These are phyloP conservation scores for Ceriops zippeliana DNA, from an alignment of 345 rosid genomes.

Conservation along the genomic window DNA sequence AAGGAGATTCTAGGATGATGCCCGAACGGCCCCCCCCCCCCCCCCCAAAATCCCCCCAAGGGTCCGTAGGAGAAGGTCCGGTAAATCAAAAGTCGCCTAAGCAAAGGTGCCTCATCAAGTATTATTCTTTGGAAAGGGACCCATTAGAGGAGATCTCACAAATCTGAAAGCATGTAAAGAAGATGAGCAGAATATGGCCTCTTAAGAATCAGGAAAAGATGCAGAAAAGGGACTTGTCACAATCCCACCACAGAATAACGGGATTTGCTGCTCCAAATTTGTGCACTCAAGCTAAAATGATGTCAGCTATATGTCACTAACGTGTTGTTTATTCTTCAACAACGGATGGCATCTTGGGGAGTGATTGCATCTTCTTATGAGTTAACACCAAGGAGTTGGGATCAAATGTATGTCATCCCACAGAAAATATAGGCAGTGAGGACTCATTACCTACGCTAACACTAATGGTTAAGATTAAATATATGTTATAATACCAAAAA, in stretches of 20 bases:
- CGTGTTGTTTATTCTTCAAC: background rate
- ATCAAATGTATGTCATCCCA: too few relatives aligned
- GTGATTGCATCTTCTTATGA: too few relatives aligned
- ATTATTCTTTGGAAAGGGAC: slow-evolving; percentile 52
- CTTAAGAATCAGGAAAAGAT: slow-evolving; percentile 40
- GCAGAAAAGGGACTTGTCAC: slow-evolving; percentile 43
- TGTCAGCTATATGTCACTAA: slow-evolving; percentile 39
- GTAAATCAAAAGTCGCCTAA: slow-evolving; percentile 53
- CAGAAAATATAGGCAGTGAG: too few relatives aligned
- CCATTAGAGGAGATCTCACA: slow-evolving; percentile 43
- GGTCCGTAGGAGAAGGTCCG: slow-evolving; percentile 47
- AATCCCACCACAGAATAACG: slow-evolving; percentile 29
- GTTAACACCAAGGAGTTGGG: too few relatives aligned
- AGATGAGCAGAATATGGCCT: slow-evolving; percentile 44
- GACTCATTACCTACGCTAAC: too few relatives aligned
- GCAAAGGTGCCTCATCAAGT: slow-evolving; percentile 58
- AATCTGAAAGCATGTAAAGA: slow-evolving; percentile 37
- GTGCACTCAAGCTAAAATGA: slow-evolving; percentile 27
- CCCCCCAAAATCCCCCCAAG: slow-evolving; percentile 6
- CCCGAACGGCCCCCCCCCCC: slow-evolving; percentile 30
- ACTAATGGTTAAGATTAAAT: too few relatives aligned
- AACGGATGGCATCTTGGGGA: background rate
- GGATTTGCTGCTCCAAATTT: slow-evolving; percentile 16
- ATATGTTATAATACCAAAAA: too few relatives aligned
- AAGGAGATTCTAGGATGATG: slow-evolving; percentile 83